Evolutionary conservation across 176 grass and related monocot species (phyloP), one percentile per base, ranked within the genome.

Genomic region (Olyra latifolia): DNA sequence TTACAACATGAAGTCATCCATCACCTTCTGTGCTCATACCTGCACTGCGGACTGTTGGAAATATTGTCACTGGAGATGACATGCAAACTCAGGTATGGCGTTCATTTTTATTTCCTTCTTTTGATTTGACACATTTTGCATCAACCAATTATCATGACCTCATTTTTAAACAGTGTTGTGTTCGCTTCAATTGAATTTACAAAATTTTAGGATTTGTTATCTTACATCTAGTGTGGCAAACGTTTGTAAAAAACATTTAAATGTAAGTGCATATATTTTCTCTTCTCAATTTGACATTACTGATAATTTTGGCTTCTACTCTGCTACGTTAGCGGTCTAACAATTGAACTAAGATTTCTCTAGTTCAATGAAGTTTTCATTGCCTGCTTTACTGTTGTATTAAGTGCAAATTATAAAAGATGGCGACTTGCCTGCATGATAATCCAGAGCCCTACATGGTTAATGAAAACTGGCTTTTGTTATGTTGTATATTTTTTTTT

Each of bases 31-130:
- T 99, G 67, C 93, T 99, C 78, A 93, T 99, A 80, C 97, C 97
- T 38, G 97, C 97, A 41, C 85, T 99, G 57, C 84, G 97, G 54
- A 99, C 97, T 84, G 87, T 99, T 62, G 97, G 97, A 66, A 99
- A 99, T 74, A 96, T 99, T 86, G 97, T 99, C 68, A 99, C 97
- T 69, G 97, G 97, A 71, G 97, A 99, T 88, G 97, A 99, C 77
- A 20, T 83, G 43, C 93, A 96, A 79, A 96, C 93, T 70, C 93
- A 96, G 82, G 93, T 90, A 83, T 25, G 44, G 0, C 11, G 11
- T 67, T 83, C 5, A 40, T 41, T 64, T 80, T 45, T 2, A 5
- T 19, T 46, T 45, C 24, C 48, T 74, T 75, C 55, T 62, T 15
- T 82, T 19, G 48, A 46, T 82, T 57, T 64, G 62, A 41, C 20